Percentiles rank a stretch among this genome's conserved stretches.
phyloP scores from a whole-genome alignment of 441 rosid species.

The Corymbia calophylla region DNA sequence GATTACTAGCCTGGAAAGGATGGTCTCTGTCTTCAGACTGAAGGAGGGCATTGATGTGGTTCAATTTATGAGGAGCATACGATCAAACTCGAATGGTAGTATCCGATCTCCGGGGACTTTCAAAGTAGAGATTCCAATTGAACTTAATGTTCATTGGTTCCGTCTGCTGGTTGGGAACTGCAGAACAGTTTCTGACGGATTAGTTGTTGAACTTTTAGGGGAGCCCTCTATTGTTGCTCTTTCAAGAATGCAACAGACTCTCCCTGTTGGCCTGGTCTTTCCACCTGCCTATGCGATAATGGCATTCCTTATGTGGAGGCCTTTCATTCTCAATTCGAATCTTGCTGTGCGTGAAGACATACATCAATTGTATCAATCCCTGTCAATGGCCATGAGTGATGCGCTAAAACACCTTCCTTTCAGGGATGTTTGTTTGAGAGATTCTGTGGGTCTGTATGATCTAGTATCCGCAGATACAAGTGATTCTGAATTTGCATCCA shows the following conservation, averaged over 20 bases:
- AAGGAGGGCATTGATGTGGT: slow-evolving; percentile 85
- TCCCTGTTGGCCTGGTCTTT: slow-evolving; percentile 81
- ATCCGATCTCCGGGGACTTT: slow-evolving; percentile 51
- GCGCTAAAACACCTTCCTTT: slow-evolving; percentile 83
- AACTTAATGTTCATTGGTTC: slow-evolving; percentile 90
- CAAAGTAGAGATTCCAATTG: slow-evolving; percentile 64
- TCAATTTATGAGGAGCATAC: slow-evolving; percentile 70
- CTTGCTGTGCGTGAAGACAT: slow-evolving; percentile 69
- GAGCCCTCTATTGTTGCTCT: slow-evolving; percentile 82
- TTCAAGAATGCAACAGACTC: slow-evolving; percentile 92
- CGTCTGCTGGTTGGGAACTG: slow-evolving; percentile 91
- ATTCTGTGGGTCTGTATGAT: slow-evolving; percentile 79
- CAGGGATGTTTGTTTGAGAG: slow-evolving; percentile 92
- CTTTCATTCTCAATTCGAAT: slow-evolving; percentile 47
- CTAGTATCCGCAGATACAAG: slow-evolving; percentile 73
- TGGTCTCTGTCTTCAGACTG: slow-evolving; percentile 75
- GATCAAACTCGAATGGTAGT: slow-evolving; percentile 81
- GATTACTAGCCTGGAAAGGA: slow-evolving; percentile 91
- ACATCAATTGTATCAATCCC: slow-evolving; percentile 68
- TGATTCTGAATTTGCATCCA: slow-evolving; percentile 84
- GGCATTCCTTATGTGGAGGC: slow-evolving; percentile 82
- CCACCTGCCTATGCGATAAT: slow-evolving; percentile 92
- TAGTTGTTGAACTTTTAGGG: slow-evolving; percentile 85
- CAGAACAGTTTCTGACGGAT: slow-evolving; percentile 82
- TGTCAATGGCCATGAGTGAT: slow-evolving; percentile 67